Base-by-base conservation (phyloP, 2,329 filamentous ascomycete genomes). In the Talaromyces rugulosus region DNA sequence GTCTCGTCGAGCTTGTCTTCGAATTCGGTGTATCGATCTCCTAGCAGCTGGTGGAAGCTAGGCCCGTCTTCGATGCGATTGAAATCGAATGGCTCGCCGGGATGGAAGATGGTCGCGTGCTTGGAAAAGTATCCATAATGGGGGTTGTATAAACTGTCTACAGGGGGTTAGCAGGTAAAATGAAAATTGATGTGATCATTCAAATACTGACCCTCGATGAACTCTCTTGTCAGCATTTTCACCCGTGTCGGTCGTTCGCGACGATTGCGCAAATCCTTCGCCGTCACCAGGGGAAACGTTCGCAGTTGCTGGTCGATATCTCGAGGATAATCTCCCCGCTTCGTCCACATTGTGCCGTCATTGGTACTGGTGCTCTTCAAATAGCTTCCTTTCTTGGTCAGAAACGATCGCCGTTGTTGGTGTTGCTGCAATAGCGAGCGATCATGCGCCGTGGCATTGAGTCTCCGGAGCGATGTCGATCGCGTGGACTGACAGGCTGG, bases 211-310 rank as follows among this genome's bases (percentile, higher is more conserved):
- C 90, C 93, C 76, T 99, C 95, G 72, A 99, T 95, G 73, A 99
- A 99, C 82, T 99, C 96, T 67, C 96, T 86, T 74, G 96, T 90
- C 71, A 97, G 80, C 95, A 99, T 99, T 85, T 96, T 97, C 67
- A 96, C 93, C 75, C 90, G 85, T 71, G 85, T 86, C 52, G 95
- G 95, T 71, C 95, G 83, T 72, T 96, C 89, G 59, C 81, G 87
- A 59, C 90, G 84, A 67, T 77, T 81, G 67, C 89, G 87, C 67
- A 99, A 80, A 64, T 92, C 88, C 66, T 89, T 83, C n/a, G 92
- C 86, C 8, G 92, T 96, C 56, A 99, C 89, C 72, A 89, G 87
- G 0, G 95, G 93, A 71, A 91, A 96, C 70, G 85, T 83, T 64
- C 87, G 84, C 74, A 93, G 93, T 75, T 98, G 93, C 54, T 91